Conservation (phyloP, 2,329 filamentous ascomycete species). For the Daldinia sp. region DNA sequence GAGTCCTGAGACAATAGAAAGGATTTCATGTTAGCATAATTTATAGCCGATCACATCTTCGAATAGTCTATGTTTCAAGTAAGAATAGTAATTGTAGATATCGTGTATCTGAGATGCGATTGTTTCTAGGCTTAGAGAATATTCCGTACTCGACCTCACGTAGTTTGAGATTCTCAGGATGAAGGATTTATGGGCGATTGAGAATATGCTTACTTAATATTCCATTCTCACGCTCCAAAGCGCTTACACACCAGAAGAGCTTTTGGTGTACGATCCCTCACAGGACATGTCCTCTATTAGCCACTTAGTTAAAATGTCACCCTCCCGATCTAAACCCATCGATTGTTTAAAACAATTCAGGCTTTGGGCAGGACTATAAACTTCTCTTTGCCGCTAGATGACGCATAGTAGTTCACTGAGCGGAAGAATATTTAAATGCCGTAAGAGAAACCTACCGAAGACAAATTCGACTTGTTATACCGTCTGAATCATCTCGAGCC, state of each 20-base stretch:
- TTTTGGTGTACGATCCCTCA: not conserved
- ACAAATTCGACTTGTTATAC: not conserved
- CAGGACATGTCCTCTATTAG: not conserved
- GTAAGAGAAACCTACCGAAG: not conserved
- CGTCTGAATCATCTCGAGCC: not conserved
- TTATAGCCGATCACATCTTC: not conserved
- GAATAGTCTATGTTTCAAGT: not conserved
- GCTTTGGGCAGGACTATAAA: not conserved
- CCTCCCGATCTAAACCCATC: not conserved
- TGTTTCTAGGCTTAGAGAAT: not conserved
- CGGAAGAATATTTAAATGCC: not conserved
- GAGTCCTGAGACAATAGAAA: not conserved
- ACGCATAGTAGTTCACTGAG: not conserved
- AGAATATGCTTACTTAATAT: not conserved
- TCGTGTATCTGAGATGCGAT: not conserved
- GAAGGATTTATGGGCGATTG: not conserved
- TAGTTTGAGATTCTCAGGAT: not conserved
- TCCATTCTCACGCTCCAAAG: not conserved
- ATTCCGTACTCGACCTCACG: not conserved
- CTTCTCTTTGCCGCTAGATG: not conserved
- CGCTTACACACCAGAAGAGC: not conserved
- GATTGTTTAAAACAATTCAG: not conserved
- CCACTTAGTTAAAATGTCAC: not conserved
- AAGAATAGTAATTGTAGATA: not conserved
- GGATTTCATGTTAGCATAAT: not conserved